Percentiles rank a stretch among this genome's conserved stretches.
phyloP scores from a whole-genome alignment of 345 rosid genomes.

The Salix purpurea region DNA sequence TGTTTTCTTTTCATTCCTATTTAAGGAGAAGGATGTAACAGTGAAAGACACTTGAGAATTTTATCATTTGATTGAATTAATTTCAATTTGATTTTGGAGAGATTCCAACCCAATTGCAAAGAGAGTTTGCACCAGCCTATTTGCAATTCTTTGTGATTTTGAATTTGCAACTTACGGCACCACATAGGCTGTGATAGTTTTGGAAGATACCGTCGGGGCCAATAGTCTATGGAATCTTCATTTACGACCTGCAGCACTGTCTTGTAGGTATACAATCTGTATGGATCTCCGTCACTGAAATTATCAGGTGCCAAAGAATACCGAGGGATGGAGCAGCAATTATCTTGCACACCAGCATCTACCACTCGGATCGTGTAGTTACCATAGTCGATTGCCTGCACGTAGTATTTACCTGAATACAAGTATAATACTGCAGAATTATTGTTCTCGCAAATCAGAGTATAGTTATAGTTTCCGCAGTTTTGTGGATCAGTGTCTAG shows the following conservation, averaged over 20 bases:
- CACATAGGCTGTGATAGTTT: not conserved
- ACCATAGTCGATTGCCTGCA: slow-evolving; percentile 12
- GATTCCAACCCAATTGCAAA: no score
- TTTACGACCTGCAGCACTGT: no score
- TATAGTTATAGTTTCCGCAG: not conserved
- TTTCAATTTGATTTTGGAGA: no score
- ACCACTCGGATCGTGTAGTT: slow-evolving; percentile 2
- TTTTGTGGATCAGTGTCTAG: slow-evolving; percentile 5
- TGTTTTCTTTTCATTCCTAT: no score
- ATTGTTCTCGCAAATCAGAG: slow-evolving; percentile 25
- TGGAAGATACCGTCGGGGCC: no score
- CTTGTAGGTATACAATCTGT: not conserved
- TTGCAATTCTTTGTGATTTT: no score
- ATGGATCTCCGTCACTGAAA: slow-evolving; percentile 1
- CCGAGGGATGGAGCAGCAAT: slow-evolving; percentile 15
- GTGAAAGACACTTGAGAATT: no score
- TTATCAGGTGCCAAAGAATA: not conserved
- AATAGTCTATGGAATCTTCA: no score
- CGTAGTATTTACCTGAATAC: slow-evolving; percentile 11
- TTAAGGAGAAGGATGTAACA: no score
- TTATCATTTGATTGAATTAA: no score
- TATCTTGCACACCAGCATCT: not conserved
- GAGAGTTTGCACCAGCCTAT: no score
- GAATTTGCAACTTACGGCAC: no score
- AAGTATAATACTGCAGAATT: slow-evolving; percentile 6